Percentiles rank a stretch among this genome's conserved stretches.
phyloP scores from a whole-genome alignment of 2,329 filamentous ascomycete genomes.

The Trichoderma hamatum region DNA sequence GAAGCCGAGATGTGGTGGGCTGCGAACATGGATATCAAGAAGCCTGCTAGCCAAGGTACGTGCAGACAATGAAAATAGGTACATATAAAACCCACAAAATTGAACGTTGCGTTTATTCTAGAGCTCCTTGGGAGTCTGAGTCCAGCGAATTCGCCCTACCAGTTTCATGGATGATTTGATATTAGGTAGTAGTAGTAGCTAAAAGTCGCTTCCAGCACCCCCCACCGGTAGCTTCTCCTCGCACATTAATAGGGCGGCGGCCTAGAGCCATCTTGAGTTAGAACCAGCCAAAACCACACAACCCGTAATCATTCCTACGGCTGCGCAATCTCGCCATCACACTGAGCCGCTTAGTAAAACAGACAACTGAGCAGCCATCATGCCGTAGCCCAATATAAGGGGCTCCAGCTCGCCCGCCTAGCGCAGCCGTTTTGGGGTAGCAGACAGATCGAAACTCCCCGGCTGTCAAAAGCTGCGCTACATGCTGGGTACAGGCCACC shows the following conservation, averaged over 20 bases:
- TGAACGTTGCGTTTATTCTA: background rate
- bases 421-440: conserved; percentile 6
- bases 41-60: background rate
- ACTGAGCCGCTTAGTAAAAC: background rate
- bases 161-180: background rate
- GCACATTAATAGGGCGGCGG: background rate
- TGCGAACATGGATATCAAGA: background rate
- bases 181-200: too few species aligned
- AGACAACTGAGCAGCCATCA: background rate
- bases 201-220: background rate
- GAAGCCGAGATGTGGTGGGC: background rate
- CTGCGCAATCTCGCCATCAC: background rate
- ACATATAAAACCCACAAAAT: background rate
- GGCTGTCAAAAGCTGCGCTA: background rate
- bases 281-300: background rate
- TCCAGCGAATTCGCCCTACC: background rate
- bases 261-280: background rate
- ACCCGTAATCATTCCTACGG: background rate
- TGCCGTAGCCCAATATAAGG: background rate
- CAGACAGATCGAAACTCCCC: background rate
- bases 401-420: conserved; percentile 12
- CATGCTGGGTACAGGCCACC: background rate
- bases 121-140: too few species aligned
- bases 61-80: background rate
- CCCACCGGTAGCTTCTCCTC: background rate